These are phyloP conservation scores for Noccaea bulbosa DNA, from an alignment of 345 rosid species.

Conservation along the genomic window DNA sequence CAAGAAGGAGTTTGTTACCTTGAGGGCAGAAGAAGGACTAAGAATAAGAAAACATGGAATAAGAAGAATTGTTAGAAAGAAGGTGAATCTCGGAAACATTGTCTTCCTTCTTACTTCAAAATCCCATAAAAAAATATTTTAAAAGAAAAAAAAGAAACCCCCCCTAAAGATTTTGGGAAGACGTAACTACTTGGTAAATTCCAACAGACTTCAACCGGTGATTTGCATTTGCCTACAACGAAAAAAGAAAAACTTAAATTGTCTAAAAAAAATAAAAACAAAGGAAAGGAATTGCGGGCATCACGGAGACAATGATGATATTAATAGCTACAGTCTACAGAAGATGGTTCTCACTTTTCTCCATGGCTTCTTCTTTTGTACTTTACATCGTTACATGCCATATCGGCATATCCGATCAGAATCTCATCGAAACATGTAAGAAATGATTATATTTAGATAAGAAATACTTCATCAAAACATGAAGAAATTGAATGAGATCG, in stretches of 20 bases:
- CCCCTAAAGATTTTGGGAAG: constrained; percentile 38
- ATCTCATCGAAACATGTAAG: neutral
- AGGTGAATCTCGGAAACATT: constrained; percentile 46
- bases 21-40: constrained; percentile 55
- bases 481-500: neutral
- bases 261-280: constrained; percentile 24
- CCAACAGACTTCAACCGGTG: constrained; percentile 8
- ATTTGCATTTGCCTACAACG: constrained; percentile 6
- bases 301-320: constrained; percentile 34
- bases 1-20: constrained; percentile 45
- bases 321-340: constrained; percentile 5
- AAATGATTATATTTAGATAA: too few species aligned
- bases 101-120: constrained; percentile 36
- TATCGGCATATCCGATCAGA: neutral
- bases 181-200: constrained; percentile 26
- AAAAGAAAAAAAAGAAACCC: neutral
- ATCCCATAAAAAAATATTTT: constrained; percentile 19
- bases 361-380: neutral
- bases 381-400: neutral
- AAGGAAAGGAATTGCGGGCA: constrained; percentile 5
- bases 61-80: constrained; percentile 40
- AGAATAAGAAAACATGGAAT: constrained; percentile 49
- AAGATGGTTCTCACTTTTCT: constrained; percentile 1
- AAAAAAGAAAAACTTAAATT: neutral
- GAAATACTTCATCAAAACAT: neutral